Evolutionary conservation across 768 basidiomycete genomes (phyloP), one percentile per base, ranked within the genome.

Genomic region (Hygrophorus russula): DNA sequence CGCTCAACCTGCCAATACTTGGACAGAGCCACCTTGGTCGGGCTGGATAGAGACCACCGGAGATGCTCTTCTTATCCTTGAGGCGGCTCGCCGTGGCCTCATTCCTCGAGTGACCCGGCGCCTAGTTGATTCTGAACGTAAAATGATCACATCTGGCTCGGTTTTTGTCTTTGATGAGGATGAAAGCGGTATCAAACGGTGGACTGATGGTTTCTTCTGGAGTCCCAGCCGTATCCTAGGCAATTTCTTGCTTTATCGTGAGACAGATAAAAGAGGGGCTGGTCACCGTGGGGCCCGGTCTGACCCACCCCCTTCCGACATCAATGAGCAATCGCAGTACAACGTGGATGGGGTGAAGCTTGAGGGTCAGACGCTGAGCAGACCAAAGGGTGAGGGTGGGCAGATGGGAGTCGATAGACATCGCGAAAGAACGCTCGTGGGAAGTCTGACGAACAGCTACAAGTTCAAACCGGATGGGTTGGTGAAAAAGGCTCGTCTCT

Each of bases 131-230:
- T 74, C 85, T 27, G 93, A 98, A 61, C 76, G 90, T 45, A 82
- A 79, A 56, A 88, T 94, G 82, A 92, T 98, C 59, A 81, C 81
- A 13, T 86, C 82, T 5, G 93, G 93, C 45, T 86, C 85, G 5
- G 90, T 98, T 9, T 98, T 97, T 54, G 93, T 96, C 51, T 98
- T 96, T 56, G 90, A 98, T 61, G 93, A 96, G 67, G 84, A 90
- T 54, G 91, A 94, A 64, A 90, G 87, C 55, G 91, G 92, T 19
- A 98, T 98, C 67, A 94, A 93, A 67, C 75, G 93, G 35, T 96
- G 92, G 88, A 98, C 93, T 1, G 93, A 98, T 63, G 91, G 92
- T n/a, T 82, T 87, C 58, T 84, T 85, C 58, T 96, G 93, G 93
- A 87, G 83, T 51, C 93, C 93, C 0, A 85, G 82, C 51, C 71